Evolutionary conservation across 1,284 basidiomycete genomes (phyloP).

Genomic region (Pascua sp.): DNA sequence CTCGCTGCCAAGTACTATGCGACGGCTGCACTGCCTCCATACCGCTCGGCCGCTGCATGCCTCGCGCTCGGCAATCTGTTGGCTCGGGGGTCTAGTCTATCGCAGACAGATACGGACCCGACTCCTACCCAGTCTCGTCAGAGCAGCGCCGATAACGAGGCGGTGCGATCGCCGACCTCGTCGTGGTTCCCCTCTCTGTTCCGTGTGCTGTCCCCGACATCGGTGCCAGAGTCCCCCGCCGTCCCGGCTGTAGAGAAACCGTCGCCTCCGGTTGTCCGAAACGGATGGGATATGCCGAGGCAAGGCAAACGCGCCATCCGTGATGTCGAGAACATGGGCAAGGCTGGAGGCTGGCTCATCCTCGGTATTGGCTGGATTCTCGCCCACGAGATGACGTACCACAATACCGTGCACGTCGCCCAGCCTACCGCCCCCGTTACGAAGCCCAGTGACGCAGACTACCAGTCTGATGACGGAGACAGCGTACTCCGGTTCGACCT

Average conservation of each 20-base stretch:
- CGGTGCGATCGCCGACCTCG: conserved; percentile 4
- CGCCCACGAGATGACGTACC: neutral
- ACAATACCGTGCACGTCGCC: too few relatives aligned
- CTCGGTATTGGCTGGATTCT: conserved; percentile 41
- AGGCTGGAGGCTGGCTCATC: conserved; percentile 42
- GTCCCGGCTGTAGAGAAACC: neutral
- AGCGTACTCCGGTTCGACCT: conserved; percentile 16
- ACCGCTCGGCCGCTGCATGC: conserved; percentile 36
- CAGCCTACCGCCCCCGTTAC: too few relatives aligned
- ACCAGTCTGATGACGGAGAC: conserved; percentile 6
- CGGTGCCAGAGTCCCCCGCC: neutral
- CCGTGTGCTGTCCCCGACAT: neutral
- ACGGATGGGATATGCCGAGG: conserved; percentile 39
- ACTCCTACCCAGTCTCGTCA: neutral
- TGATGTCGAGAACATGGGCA: conserved; percentile 41
- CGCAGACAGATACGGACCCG: conserved; percentile 7
- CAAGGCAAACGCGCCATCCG: conserved; percentile 41
- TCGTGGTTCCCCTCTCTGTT: conserved; percentile 22
- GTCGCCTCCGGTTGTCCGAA: neutral
- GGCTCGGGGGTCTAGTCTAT: conserved; percentile 31
- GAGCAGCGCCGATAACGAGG: neutral
- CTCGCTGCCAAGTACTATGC: conserved; percentile 38
- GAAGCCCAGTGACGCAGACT: too few relatives aligned
- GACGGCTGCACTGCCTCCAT: conserved; percentile 39
- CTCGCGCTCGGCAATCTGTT: conserved; percentile 42